A percentile compares a stretch with the other conserved stretches of the same genome.
Evolutionary conservation across 1,284 basidiomycete genomes (phyloP).

Genomic region (Ganoderma lingzhi): DNA sequence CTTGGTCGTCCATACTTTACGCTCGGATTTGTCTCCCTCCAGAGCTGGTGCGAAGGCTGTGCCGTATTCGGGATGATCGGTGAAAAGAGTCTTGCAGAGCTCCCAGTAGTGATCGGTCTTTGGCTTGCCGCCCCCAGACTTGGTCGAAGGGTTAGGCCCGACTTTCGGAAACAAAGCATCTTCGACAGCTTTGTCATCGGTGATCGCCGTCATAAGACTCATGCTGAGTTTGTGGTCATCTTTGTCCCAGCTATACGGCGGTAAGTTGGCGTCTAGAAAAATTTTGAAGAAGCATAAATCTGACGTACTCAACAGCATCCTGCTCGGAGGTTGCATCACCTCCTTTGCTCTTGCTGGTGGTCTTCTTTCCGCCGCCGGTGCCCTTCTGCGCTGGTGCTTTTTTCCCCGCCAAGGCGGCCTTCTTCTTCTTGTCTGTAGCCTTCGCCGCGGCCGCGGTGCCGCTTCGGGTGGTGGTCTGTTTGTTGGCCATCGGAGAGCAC

Average conservation of each 20-base stretch:
- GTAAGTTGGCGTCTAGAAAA: not conserved
- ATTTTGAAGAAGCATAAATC: not conserved
- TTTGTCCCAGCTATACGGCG: not conserved
- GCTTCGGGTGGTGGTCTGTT: no score
- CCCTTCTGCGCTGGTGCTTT: not conserved
- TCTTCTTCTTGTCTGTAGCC: not conserved
- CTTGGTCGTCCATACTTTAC: not conserved
- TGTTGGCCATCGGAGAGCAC: no score
- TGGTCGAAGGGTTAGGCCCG: not conserved
- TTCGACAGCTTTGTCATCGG: not conserved
- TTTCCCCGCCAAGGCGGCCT: not conserved
- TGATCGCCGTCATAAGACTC: not conserved
- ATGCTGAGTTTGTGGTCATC: not conserved
- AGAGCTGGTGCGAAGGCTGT: not conserved
- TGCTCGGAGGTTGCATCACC: not conserved
- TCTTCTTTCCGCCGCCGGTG: not conserved
- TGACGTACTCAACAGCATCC: constrained; percentile 1
- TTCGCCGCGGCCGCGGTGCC: no score
- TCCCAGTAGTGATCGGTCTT: constrained; percentile 1
- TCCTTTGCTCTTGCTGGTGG: not conserved
- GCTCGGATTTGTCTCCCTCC: not conserved
- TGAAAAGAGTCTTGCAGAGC: not conserved
- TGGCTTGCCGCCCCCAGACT: not conserved
- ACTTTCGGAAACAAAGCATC: not conserved
- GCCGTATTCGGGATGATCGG: not conserved